Base-by-base conservation (phyloP, 768 basidiomycete genomes). In the Podaxis carcinomalis region DNA sequence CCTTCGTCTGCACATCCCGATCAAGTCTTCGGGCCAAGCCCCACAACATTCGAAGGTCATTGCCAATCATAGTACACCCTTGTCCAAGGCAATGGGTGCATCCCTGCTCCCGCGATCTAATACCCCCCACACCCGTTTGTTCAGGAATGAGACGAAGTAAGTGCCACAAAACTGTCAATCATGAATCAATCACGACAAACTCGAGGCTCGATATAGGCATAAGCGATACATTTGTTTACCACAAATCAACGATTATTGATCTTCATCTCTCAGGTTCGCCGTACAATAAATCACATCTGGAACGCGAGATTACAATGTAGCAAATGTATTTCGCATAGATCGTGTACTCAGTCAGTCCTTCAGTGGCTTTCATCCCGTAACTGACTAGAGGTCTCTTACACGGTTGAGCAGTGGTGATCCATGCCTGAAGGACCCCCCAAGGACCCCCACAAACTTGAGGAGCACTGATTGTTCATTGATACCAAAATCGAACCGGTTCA, bases 401-500 rank as follows among this genome's bases (percentile, higher is more conserved):
- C 46, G 1, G 19, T 23, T n/a, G 32, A 32, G 32, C 28, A 42
- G 40, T 42, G 42, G 19, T 23, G 47, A 11, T 25, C 11, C 5
- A 13, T 14, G 11, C 47, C 27, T 14, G 47, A 49, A 1, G 19
- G 23, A 49, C 0, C 21, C 47, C 21, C n/a, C n/a, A 49, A 1
- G 19, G 23, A 49, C 0, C 21, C 47, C 21, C n/a, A n/a, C n/a
- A n/a, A 39, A 21, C n/a, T 39, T 9, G 14, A 36, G 21, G 36
- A 36, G 19, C 27, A 35, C 51, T 28, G 25, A 54, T 39, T 36
- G 21, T 42, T 23, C 46, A 23, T 55, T 37, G 52, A 25, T 54
- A 46, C n/a, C 19, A 36, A 44, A 54, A 55, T 37, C 35, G 52
- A 61, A 61, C 59, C 53, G 25, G 59, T 55, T 61, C 53, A 50